Evolutionary conservation across 2,329 filamentous ascomycete genomes (phyloP), one percentile per base, ranked within the genome.

Genomic region (Juglanconis oblonga): DNA sequence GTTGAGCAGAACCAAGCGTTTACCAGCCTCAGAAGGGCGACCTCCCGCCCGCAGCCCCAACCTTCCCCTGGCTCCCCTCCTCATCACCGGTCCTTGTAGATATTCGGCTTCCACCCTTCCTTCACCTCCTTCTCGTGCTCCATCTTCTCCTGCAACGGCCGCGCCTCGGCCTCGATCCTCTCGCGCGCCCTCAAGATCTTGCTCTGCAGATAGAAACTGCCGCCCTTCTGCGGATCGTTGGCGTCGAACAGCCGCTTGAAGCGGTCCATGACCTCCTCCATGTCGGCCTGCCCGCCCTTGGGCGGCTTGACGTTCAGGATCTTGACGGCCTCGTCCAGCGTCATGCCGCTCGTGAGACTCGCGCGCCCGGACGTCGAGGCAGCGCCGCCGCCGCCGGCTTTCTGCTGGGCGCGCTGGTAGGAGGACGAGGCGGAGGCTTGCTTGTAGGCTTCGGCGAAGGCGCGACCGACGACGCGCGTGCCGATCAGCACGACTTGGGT

Each of bases 171-270:
- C 79, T 98, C 94, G 77, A 99, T 89, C 65, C 95, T 82, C 78
- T 99, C 94, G 69, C 94, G 86, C 61, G 95, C 95, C 64, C 95
- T 83, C 67, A 98, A 77, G 58, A 99, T 87, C 79, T 99, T 99
- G 82, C 94, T 98, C 78, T 99, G 95, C 52, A 99, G 82, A 76
- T 99, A 99, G 77, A 99, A 99, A 70, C 92, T 97, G 56, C 95
- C 95, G 40, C 95, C 95, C 72, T 97, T 97, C 76, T 96, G 83
- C 10, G 95, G 94, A 66, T 99, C 91, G 78, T 99, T 99, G 68
- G 86, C 80, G 76, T 99, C 95, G 73, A 97, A 99, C 52, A 99
- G 79, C 65, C 89, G 87, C 85, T 98, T 98, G 82, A 98, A 99
- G 57, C 92, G 84, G 67, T 89, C 87, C 76, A 90, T 88, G 58